Evolutionary conservation across 2,329 filamentous ascomycete genomes (phyloP).

Genomic region (Lachnellula arida): DNA sequence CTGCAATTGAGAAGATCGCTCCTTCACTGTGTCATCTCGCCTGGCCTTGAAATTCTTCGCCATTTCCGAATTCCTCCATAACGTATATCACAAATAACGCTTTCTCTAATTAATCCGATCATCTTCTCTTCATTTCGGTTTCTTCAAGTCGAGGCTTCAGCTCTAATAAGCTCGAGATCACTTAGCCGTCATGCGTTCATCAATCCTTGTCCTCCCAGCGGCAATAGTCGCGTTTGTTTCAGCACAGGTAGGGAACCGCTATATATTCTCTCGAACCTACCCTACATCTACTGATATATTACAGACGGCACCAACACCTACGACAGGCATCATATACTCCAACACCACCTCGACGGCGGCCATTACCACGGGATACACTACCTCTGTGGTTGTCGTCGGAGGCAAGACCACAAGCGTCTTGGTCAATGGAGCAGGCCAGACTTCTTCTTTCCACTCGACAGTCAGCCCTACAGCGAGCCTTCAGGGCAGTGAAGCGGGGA

Average conservation of each 20-base stretch:
- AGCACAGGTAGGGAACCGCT: neutral
- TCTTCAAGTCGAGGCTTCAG: neutral
- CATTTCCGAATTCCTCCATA: too few relatives aligned
- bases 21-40: too few relatives aligned
- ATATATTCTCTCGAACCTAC: neutral
- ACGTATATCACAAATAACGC: too few relatives aligned
- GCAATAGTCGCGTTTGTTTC: neutral
- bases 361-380: too few relatives aligned
- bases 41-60: too few relatives aligned
- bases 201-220: constrained; percentile 3
- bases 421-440: neutral
- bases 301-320: neutral
- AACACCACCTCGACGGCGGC: neutral
- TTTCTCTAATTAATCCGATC: too few relatives aligned
- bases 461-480: neutral
- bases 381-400: neutral
- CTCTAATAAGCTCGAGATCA: neutral
- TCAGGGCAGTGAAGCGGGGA: neutral
- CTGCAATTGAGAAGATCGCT: too few relatives aligned
- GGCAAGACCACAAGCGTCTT: neutral
- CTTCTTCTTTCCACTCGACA: neutral
- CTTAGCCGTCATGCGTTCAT: constrained; percentile 2
- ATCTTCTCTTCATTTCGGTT: too few relatives aligned
- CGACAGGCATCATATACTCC: neutral
- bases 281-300: neutral